Conservation (phyloP, 257 asterid genomes). For the Jacaranda mimosifolia region DNA sequence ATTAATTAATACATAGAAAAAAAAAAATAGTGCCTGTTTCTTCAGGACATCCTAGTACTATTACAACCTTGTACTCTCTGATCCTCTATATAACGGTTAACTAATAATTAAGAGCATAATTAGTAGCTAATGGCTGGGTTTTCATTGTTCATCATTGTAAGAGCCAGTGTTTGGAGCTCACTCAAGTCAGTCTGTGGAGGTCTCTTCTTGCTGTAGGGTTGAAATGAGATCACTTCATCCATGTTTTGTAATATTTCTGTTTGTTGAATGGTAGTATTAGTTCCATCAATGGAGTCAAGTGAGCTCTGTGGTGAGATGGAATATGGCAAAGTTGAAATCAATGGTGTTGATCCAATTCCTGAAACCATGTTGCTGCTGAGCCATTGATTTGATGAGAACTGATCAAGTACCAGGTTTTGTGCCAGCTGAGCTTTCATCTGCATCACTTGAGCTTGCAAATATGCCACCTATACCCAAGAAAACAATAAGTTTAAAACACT, state of each 20-base stretch:
- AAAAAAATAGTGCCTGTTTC: too few relatives aligned
- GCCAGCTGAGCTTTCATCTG: conserved; percentile 72
- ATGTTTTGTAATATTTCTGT: conserved; percentile 30
- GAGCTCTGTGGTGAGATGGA: conserved; percentile 77
- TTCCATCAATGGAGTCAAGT: conserved; percentile 35
- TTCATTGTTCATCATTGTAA: conserved; percentile 76
- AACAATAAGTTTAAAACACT: neutral
- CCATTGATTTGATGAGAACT: conserved; percentile 55
- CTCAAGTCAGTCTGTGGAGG: conserved; percentile 72
- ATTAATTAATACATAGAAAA: too few relatives aligned
- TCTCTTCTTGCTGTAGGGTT: conserved; percentile 54
- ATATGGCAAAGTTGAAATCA: conserved; percentile 29
- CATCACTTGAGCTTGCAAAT: conserved; percentile 81
- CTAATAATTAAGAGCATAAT: conserved; percentile 30
- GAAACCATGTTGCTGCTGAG: conserved; percentile 6
- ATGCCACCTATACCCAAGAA: conserved; percentile 60
- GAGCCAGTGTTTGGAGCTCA: conserved; percentile 89
- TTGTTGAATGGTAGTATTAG: conserved; percentile 43
- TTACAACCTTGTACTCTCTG: too few relatives aligned
- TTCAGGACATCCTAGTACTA: too few relatives aligned
- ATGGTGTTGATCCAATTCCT: conserved; percentile 40
- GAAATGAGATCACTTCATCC: conserved; percentile 41
- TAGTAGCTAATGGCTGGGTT: neutral
- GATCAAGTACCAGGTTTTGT: conserved; percentile 52
- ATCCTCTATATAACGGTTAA: too few relatives aligned